These are phyloP conservation scores for Colletotrichum abscissum DNA, from an alignment of 2,329 filamentous ascomycete species.

Conservation along the genomic window DNA sequence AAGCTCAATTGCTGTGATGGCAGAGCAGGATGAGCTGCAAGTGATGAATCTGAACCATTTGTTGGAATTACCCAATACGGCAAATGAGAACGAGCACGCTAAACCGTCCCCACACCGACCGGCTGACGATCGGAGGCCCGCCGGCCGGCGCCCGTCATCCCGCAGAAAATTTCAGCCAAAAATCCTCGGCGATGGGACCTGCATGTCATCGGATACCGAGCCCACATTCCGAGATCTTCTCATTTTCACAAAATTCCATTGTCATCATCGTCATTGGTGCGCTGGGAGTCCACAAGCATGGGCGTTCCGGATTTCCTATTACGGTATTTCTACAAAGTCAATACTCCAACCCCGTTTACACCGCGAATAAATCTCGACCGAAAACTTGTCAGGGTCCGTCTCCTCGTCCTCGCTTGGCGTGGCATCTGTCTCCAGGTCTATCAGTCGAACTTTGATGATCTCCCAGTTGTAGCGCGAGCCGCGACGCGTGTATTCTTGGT, in stretches of 20 bases:
- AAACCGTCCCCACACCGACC: background rate
- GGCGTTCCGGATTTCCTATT: background rate
- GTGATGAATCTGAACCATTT: background rate
- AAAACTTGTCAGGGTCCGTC: slow-evolving; percentile 12
- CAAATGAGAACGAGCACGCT: background rate
- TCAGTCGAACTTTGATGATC: slow-evolving; percentile 25
- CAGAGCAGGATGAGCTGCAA: background rate
- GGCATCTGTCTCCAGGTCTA: slow-evolving; percentile 8
- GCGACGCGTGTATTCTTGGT: slow-evolving; percentile 12
- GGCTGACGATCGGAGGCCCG: background rate
- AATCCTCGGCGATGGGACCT: background rate
- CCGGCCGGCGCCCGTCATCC: background rate
- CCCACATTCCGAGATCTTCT: background rate
- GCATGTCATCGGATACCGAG: background rate
- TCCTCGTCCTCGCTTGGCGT: slow-evolving; percentile 13
- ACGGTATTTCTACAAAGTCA: slow-evolving; percentile 28
- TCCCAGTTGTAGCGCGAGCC: slow-evolving; percentile 21
- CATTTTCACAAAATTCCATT: background rate
- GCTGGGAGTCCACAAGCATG: background rate
- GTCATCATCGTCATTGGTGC: too few relatives aligned
- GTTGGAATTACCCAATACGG: background rate
- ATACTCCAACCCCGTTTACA: slow-evolving; percentile 22
- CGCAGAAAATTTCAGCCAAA: background rate
- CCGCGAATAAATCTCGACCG: slow-evolving; percentile 20
- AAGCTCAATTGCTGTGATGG: too few relatives aligned